Evolutionary conservation across 2,329 filamentous ascomycete species (phyloP).

Genomic region (Aureobasidium sp.): DNA sequence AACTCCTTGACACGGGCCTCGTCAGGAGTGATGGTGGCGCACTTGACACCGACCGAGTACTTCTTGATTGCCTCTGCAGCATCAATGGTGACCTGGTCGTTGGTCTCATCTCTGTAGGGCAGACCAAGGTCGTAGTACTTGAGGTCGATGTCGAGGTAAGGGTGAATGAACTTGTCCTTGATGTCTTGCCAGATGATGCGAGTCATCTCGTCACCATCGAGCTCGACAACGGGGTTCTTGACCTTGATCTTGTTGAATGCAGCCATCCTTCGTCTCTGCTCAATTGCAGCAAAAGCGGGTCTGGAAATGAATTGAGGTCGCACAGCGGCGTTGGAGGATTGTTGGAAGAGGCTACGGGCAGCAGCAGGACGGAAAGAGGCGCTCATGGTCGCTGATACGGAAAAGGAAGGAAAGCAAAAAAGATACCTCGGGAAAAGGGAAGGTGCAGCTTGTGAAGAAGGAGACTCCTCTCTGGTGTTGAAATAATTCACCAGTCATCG

Average conservation of each 20-base stretch:
- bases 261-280: slow-evolving; percentile 32
- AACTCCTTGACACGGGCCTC: slow-evolving; percentile 96
- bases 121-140: slow-evolving; percentile 64
- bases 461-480: slow-evolving; percentile 1
- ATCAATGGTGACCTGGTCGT: slow-evolving; percentile 92
- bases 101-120: slow-evolving; percentile 89
- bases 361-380: slow-evolving; percentile 12
- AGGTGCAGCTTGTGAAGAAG: slow-evolving; percentile 4
- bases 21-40: slow-evolving; percentile 97
- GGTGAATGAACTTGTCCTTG: slow-evolving; percentile 97
- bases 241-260: slow-evolving; percentile 85
- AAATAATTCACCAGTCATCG: slow-evolving; percentile 14
- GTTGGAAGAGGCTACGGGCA: slow-evolving; percentile 10
- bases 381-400: slow-evolving; percentile 13
- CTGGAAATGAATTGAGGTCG: slow-evolving; percentile 17
- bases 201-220: slow-evolving; percentile 94
- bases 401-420: slow-evolving; percentile 4
- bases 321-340: slow-evolving; percentile 9
- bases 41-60: slow-evolving; percentile 98
- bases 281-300: slow-evolving; percentile 20
- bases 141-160: slow-evolving; percentile 93
- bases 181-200: slow-evolving; percentile 98
- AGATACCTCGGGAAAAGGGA: slow-evolving; percentile 13
- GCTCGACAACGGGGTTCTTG: slow-evolving; percentile 96
- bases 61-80: slow-evolving; percentile 97